Evolutionary conservation across 129 eudicot species (phyloP).

Genomic region (Rutidosis leptorrhynchoides): DNA sequence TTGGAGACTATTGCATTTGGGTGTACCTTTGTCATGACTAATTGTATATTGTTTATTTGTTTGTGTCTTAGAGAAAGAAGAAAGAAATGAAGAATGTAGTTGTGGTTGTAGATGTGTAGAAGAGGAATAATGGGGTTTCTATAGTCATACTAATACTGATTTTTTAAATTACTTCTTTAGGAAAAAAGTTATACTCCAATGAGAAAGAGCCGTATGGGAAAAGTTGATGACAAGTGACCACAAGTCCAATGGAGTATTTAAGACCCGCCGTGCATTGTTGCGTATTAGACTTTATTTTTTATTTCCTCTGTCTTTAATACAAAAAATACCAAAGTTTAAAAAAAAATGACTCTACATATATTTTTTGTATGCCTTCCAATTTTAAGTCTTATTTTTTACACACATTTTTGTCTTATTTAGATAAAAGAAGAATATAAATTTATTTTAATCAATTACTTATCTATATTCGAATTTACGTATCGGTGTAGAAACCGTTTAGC

Average conservation of each 20-base stretch:
- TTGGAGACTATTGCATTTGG: conserved; percentile 25
- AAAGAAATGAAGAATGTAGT: neutral
- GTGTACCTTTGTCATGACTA: conserved; percentile 31
- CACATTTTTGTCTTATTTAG: too few species aligned
- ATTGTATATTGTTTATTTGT: neutral
- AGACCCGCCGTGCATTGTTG: conserved; percentile 31
- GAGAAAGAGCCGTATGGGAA: neutral
- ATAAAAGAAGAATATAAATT: too few species aligned
- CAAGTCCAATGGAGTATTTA: conserved; percentile 7
- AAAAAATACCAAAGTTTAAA: too few species aligned
- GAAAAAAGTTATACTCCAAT: neutral
- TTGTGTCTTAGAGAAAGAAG: conserved; percentile 9
- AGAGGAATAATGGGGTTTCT: conserved; percentile 8
- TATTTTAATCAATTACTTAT: too few species aligned
- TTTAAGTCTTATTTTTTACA: too few species aligned
- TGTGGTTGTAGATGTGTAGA: neutral
- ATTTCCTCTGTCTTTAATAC: too few species aligned
- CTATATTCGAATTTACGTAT: too few species aligned
- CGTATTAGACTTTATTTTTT: conserved; percentile 20
- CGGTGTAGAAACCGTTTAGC: too few species aligned
- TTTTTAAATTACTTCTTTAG: too few species aligned
- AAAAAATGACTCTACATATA: too few species aligned
- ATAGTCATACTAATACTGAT: conserved; percentile 1
- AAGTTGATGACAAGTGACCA: conserved; percentile 6
- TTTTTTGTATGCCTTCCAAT: too few species aligned